Base-by-base conservation (phyloP, 331 rosid genomes). In the Acacia pycnantha region DNA sequence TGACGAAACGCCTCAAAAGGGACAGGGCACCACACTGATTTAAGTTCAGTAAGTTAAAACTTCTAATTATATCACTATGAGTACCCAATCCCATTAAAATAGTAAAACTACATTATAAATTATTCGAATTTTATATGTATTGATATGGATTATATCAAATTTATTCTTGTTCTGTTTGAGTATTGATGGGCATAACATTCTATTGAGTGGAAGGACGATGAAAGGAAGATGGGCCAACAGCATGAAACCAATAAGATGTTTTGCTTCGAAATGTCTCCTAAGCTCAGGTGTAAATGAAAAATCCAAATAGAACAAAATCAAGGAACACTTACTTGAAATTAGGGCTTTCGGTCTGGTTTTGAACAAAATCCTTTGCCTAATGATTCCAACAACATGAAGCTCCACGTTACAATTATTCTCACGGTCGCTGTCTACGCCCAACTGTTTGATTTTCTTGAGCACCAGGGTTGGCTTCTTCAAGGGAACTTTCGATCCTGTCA, bases 331-430 rank as follows among this genome's bases (percentile, higher is more conserved):
- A 89, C 97, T 91, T 79, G 99, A 93, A 81, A 96, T 93, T 51
- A 96, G 83, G 83, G 94, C 97, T 80, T 83, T 92, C 6, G 99
- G 99, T 83, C 97, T 91, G 81, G 84, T 90, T 87, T 95, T 95
- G 95, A 95, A 93, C 85, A 95, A 59, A 86, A 93, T 91, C 84
- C 86, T 84, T 48, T 88, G 94, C 64, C 97, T 83, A 69, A 93
- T 88, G 80, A 95, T 82, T 80, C 98, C 99, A 58, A 91, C 68
- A 74, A 93, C 97, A 73, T 91, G 87, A 74, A 95, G 83, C 64
- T 92, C 97, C n/a, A 86, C 91, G 58, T 56, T 41, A 5, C 82
- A 24, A 13, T 84, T 70, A 78, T 24, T 79, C 33, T 77, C 73
- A 7, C 19, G 41, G 37, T 41, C 79, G 74, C 48, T 67, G 21